These are phyloP conservation scores for Paramecium sonneborni DNA, from an alignment of 73 alveolate genomes.

Conservation along the genomic window DNA sequence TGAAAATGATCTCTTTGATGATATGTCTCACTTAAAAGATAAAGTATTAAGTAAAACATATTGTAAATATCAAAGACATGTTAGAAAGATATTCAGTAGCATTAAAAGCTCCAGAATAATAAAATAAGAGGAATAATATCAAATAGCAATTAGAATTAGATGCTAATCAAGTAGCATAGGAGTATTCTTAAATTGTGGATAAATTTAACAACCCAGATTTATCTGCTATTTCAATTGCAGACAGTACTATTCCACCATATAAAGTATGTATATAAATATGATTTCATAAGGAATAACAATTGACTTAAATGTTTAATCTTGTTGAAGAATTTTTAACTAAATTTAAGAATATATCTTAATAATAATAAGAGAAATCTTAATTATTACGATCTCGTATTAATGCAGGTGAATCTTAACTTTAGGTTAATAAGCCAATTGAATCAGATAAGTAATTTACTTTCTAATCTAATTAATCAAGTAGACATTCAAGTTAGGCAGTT, in stretches of 20 bases:
- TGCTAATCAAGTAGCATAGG: slow-evolving; percentile 29
- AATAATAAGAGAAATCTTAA: not conserved
- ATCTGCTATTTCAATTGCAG: slow-evolving; percentile 31
- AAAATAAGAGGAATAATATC: not conserved
- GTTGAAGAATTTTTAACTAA: slow-evolving; percentile 16
- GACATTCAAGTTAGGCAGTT: not conserved
- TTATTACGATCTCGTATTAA: not conserved
- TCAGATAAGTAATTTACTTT: not conserved
- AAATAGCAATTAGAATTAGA: not conserved
- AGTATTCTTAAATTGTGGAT: slow-evolving; percentile 15
- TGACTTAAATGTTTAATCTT: not conserved
- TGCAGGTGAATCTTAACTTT: not conserved
- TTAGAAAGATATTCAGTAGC: slow-evolving; percentile 3
- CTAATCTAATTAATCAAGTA: not conserved
- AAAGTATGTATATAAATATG: not conserved
- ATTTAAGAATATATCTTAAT: not conserved
- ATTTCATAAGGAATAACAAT: not conserved
- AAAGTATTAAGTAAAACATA: not conserved
- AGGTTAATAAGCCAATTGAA: not conserved
- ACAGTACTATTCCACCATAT: not conserved
- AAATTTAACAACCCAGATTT: slow-evolving; percentile 41
- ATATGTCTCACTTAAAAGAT: slow-evolving; percentile 37
- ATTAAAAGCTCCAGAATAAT: not conserved
- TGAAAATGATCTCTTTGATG: slow-evolving; percentile 29
- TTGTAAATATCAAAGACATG: not conserved